A percentile compares a stretch with the other conserved stretches of the same genome.
Evolutionary conservation across 345 rosid genomes (phyloP).

Genomic region (Leavenworthia alabamica): DNA sequence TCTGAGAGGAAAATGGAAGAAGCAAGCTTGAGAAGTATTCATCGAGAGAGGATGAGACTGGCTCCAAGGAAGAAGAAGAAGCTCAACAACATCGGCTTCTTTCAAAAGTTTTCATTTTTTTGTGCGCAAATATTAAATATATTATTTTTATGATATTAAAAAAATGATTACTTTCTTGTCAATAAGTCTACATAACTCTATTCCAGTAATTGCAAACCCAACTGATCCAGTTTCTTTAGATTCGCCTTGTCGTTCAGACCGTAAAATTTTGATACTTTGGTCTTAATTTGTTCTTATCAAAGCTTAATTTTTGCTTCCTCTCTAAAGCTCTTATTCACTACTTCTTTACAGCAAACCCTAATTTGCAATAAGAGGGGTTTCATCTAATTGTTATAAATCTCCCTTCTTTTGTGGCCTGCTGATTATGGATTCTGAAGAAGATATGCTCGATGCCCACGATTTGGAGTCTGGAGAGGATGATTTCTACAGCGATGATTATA

Average conservation of each 20-base stretch:
- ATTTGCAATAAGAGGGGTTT: no score
- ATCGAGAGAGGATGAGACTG: constrained; percentile 23
- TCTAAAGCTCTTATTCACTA: no score
- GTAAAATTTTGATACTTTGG: background rate
- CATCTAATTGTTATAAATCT: no score
- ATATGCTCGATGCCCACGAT: constrained; percentile 69
- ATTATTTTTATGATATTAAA: background rate
- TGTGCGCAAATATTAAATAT: background rate
- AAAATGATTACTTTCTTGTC: background rate
- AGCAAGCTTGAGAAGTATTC: constrained; percentile 25
- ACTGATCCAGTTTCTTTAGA: constrained; percentile 14
- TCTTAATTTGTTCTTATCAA: background rate
- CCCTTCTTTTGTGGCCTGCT: background rate
- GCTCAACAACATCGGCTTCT: no score
- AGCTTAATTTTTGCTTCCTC: no score
- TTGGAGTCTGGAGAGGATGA: constrained; percentile 68
- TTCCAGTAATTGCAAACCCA: constrained; percentile 27
- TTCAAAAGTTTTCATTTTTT: no score
- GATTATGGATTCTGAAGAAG: constrained; percentile 69
- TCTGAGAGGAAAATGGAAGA: constrained; percentile 17
- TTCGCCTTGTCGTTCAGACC: background rate
- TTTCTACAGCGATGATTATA: constrained; percentile 64
- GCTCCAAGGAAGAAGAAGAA: constrained; percentile 16
- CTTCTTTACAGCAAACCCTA: no score
- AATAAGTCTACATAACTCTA: constrained; percentile 20